phyloP scores from a whole-genome alignment of 2,329 filamentous ascomycete species.

The Gaeumannomyces sp. region DNA sequence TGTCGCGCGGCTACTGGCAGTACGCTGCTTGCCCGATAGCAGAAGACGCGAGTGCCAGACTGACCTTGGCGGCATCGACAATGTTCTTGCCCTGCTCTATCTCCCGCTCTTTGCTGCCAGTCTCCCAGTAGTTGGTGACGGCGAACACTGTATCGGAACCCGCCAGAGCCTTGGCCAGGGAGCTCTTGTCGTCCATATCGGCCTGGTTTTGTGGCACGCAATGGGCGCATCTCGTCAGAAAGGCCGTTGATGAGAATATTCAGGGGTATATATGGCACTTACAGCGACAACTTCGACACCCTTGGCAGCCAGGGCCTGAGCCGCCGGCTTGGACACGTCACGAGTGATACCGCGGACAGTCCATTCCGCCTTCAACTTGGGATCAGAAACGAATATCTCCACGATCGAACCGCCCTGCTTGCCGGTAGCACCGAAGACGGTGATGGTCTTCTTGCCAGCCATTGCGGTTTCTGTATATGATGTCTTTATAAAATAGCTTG shows the following conservation, averaged over 20 bases:
- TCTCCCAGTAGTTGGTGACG: conserved; percentile 48
- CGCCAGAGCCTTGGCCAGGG: conserved; percentile 36
- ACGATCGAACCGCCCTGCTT: conserved; percentile 20
- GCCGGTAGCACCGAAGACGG: conserved; percentile 22
- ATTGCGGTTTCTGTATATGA: not conserved
- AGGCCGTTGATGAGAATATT: not conserved
- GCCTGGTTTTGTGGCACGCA: conserved; percentile 25
- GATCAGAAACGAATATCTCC: conserved; percentile 17
- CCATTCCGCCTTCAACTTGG: conserved; percentile 16
- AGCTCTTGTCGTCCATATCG: conserved; percentile 40
- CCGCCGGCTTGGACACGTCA: conserved; percentile 29
- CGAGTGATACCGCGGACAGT: conserved; percentile 43
- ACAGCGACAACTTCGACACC: conserved; percentile 39
- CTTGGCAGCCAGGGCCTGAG: conserved; percentile 30
- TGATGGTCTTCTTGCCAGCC: conserved; percentile 15
- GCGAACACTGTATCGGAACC: conserved; percentile 44
- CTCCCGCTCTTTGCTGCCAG: conserved; percentile 32
- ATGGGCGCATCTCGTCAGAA: not conserved
- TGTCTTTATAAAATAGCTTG: not conserved
- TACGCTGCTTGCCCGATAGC: conserved; percentile 27
- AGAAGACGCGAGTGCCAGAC: not conserved
- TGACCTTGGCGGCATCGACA: conserved; percentile 38
- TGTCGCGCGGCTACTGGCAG: conserved; percentile 11
- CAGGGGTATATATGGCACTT: not conserved
- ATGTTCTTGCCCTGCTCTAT: conserved; percentile 41